Conservation (phyloP, 257 asterid genomes). For the Solanum commersonii region DNA sequence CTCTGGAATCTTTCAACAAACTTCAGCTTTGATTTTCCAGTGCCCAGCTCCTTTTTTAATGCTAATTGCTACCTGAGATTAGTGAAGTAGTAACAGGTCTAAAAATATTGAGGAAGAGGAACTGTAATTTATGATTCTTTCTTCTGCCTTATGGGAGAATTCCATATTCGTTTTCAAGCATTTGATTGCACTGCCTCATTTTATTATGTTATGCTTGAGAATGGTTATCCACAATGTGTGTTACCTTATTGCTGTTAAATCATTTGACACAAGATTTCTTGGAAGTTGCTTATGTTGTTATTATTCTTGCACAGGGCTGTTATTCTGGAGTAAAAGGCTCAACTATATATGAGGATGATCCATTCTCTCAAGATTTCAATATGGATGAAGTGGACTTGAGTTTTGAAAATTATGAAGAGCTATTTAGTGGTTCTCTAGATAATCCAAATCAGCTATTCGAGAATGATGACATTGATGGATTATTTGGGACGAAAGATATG, state of each 20-base stretch:
- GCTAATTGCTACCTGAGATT: neutral
- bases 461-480: constrained; percentile 47
- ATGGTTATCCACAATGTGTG: neutral
- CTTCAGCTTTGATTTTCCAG: neutral
- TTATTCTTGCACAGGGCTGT: constrained; percentile 31
- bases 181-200: neutral
- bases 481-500: constrained; percentile 43
- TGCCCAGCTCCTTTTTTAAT: neutral
- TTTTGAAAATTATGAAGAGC: constrained; percentile 63
- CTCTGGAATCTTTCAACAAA: neutral
- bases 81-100: neutral
- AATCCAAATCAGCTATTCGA: constrained; percentile 43
- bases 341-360: constrained; percentile 24
- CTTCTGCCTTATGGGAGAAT: neutral
- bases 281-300: constrained; percentile 3
- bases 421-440: constrained; percentile 47
- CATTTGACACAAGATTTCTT: neutral
- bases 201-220: neutral
- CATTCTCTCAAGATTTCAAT: constrained; percentile 41
- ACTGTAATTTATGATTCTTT: neutral
- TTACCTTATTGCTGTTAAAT: neutral
- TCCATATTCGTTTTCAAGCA: neutral
- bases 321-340: constrained; percentile 39
- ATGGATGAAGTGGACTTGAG: constrained; percentile 65
- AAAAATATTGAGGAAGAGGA: neutral